Evolutionary conservation across 139 green algal genomes (phyloP).

Genomic region (Pseudopediastrum boryanum): DNA sequence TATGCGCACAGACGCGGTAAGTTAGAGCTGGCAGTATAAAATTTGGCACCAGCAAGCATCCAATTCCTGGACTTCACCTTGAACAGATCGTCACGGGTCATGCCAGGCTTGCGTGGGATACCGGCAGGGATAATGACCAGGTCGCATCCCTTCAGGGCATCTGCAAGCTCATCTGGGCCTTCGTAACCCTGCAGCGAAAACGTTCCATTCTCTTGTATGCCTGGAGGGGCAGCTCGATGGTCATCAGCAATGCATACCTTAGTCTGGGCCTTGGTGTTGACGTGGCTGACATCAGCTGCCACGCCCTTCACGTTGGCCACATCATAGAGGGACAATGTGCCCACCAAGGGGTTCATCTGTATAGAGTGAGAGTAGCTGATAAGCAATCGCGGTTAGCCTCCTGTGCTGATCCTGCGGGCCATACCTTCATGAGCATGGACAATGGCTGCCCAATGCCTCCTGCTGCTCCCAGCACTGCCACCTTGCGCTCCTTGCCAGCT

Average conservation of each 20-base stretch:
- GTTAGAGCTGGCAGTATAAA: neutral
- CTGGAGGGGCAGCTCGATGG: too few species aligned
- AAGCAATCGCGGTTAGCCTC: neutral
- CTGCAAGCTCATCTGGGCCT: conserved; percentile 72
- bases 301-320: conserved; percentile 91
- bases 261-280: conserved; percentile 91
- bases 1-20: conserved; percentile 8
- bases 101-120: conserved; percentile 98
- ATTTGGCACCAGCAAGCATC: neutral
- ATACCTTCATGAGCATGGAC: conserved; percentile 94
- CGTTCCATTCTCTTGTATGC: too few species aligned
- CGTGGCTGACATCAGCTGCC: conserved; percentile 92
- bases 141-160: conserved; percentile 79
- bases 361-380: neutral
- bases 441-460: conserved; percentile 93
- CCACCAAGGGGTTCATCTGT: conserved; percentile 65
- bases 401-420: neutral
- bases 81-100: conserved; percentile 99
- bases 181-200: conserved; percentile 66
- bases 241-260: conserved; percentile 55
- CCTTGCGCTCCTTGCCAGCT: conserved; percentile 65
- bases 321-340: conserved; percentile 91
- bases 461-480: conserved; percentile 87
- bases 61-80: conserved; percentile 73
- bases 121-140: conserved; percentile 98